A percentile compares a stretch with the other conserved stretches of the same genome.
Conservation (phyloP, 2,329 filamentous ascomycete genomes). For the Bipolaris oryzae region DNA sequence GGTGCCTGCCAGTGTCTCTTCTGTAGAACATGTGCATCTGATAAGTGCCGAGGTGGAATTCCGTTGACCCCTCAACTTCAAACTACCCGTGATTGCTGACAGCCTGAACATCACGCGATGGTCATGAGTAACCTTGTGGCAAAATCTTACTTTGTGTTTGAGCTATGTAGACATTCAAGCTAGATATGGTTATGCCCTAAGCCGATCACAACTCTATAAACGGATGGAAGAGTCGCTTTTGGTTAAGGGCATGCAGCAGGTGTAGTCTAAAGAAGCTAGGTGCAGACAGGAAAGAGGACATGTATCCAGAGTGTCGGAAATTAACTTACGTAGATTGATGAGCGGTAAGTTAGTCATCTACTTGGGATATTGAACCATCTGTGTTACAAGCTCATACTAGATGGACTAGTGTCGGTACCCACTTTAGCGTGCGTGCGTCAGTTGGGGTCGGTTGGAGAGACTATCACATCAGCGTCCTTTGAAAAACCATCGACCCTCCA, state of each 20-base stretch:
- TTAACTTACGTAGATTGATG: slow-evolving; percentile 27
- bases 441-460: slow-evolving; percentile 33
- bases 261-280: slow-evolving; percentile 37
- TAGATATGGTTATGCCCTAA: slow-evolving; percentile 30
- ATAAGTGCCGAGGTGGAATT: slow-evolving; percentile 44
- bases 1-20: slow-evolving; percentile 28
- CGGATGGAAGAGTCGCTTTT: slow-evolving; percentile 23
- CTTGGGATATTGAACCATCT: slow-evolving; percentile 12
- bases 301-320: slow-evolving; percentile 27
- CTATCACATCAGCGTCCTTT: slow-evolving; percentile 13
- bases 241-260: slow-evolving; percentile 33
- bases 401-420: slow-evolving; percentile 2
- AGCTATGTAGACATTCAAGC: slow-evolving; percentile 24
- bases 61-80: neutral
- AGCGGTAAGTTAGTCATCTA: slow-evolving; percentile 34
- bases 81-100: neutral
- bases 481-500: neutral
- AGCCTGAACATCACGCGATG: slow-evolving; percentile 27
- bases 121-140: slow-evolving; percentile 36
- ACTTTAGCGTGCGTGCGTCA: slow-evolving; percentile 1
- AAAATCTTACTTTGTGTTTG: slow-evolving; percentile 27
- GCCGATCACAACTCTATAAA: slow-evolving; percentile 18
- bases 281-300: slow-evolving; percentile 29
- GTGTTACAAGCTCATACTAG: neutral
- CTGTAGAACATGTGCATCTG: slow-evolving; percentile 41